Conservation (phyloP, 73 alveolate genomes). For the Paramecium sexaurelia region DNA sequence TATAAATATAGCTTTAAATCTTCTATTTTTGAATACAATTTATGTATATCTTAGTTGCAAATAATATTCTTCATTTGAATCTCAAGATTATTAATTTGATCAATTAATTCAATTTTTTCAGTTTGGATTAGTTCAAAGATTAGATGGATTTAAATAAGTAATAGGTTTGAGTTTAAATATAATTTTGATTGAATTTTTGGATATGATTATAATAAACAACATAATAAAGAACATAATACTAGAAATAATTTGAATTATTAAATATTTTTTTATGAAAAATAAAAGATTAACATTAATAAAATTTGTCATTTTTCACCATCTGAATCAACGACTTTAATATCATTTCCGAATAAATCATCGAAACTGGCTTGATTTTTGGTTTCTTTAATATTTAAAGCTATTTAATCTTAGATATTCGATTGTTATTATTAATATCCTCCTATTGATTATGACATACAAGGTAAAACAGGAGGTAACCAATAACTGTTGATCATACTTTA, state of each 20-base stretch:
- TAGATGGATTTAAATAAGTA: no score
- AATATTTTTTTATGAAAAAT: neutral
- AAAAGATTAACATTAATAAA: neutral
- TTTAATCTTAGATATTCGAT: neutral
- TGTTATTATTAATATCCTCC: neutral
- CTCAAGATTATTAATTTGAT: neutral
- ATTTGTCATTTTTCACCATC: conserved; percentile 32
- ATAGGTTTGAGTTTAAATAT: no score
- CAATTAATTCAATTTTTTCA: neutral
- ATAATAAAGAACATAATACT: no score
- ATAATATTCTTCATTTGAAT: no score
- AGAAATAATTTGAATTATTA: no score
- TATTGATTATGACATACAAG: neutral
- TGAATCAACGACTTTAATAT: neutral
- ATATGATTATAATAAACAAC: no score
- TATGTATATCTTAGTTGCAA: neutral
- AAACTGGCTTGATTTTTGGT: neutral
- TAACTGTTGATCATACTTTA: neutral
- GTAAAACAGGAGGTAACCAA: neutral
- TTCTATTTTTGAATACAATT: neutral
- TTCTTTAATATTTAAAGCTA: neutral
- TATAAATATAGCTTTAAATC: neutral
- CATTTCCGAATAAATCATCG: conserved; percentile 7
- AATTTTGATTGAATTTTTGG: no score
- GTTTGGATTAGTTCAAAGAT: neutral